Evolutionary conservation across 2,329 filamentous ascomycete genomes (phyloP).

Genomic region (Trichoderma cornu-damae): DNA sequence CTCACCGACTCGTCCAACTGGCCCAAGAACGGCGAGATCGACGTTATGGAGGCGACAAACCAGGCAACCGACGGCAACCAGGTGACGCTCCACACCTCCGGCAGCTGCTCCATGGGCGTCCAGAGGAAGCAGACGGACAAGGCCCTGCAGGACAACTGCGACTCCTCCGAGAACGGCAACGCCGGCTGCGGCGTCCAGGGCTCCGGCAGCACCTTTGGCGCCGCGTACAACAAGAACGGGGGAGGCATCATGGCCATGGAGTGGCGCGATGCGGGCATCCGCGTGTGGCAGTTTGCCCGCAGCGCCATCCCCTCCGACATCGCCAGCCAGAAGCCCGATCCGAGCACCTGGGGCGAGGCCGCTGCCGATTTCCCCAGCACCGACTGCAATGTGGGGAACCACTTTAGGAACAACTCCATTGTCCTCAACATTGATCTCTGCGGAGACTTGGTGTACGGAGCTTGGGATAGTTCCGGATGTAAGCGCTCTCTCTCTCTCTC

Average conservation of each 20-base stretch:
- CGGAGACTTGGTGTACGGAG: constrained; percentile 48
- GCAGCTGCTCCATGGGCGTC: constrained; percentile 48
- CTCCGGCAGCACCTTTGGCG: constrained; percentile 43
- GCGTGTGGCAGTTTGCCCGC: constrained; percentile 56
- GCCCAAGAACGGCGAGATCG: constrained; percentile 61
- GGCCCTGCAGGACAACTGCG: constrained; percentile 42
- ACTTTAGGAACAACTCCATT: constrained; percentile 62
- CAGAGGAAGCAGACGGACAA: constrained; percentile 50
- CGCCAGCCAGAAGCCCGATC: constrained; percentile 48
- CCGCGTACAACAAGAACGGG: constrained; percentile 46
- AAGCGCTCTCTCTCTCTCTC: constrained; percentile 20
- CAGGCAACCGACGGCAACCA: constrained; percentile 49
- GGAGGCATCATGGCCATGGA: constrained; percentile 60
- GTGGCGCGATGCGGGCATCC: constrained; percentile 55
- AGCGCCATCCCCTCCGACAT: constrained; percentile 49
- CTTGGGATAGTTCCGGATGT: constrained; percentile 45
- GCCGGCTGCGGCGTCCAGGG: constrained; percentile 53
- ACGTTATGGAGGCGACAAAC: constrained; percentile 57
- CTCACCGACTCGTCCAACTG: constrained; percentile 56
- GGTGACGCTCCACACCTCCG: constrained; percentile 55
- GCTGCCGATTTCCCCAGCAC: constrained; percentile 62
- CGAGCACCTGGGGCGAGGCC: constrained; percentile 57
- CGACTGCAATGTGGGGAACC: constrained; percentile 51
- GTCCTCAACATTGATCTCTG: constrained; percentile 63
- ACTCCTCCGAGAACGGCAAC: constrained; percentile 47